Conservation (phyloP, 805 yeast genomes). For the Ogataea henricii region DNA sequence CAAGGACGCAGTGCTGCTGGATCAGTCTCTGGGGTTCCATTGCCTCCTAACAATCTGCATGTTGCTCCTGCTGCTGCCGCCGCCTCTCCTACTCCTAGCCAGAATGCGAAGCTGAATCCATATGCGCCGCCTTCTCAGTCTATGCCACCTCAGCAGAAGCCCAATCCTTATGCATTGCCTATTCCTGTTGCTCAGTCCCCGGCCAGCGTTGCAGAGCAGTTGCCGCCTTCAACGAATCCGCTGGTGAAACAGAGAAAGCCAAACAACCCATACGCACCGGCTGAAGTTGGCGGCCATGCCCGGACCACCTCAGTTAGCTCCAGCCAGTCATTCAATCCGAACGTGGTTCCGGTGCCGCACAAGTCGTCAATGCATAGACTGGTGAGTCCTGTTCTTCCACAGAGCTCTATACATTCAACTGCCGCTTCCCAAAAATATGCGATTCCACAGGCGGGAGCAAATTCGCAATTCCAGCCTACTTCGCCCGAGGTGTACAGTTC, state of each 20-base stretch:
- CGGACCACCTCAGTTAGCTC: constrained; percentile 26
- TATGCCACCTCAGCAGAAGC: constrained; percentile 14
- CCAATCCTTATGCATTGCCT: constrained; percentile 36
- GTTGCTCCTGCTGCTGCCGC: constrained; percentile 7
- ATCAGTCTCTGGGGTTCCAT: not conserved
- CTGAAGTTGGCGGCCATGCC: constrained; percentile 34
- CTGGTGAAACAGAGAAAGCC: constrained; percentile 12
- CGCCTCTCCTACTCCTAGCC: constrained; percentile 5
- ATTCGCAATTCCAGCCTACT: constrained; percentile 5
- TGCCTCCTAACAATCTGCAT: constrained; percentile 3
- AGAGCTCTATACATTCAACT: not conserved
- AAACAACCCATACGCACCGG: constrained; percentile 36
- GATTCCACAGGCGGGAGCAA: not conserved
- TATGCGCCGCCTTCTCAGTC: constrained; percentile 17
- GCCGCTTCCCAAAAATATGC: constrained; percentile 5
- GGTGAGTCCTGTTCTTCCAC: constrained; percentile 15
- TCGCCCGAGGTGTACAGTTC: not conserved
- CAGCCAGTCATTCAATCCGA: constrained; percentile 29
- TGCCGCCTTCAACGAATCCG: not conserved
- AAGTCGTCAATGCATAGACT: constrained; percentile 22
- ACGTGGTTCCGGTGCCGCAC: constrained; percentile 33
- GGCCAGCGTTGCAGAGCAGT: not conserved
- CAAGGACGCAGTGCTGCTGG: not conserved
- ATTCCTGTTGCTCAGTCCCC: not conserved
- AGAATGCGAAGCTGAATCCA: constrained; percentile 9